Base-by-base conservation (phyloP, 306 rosid genomes). In the Gillenia trifoliata region DNA sequence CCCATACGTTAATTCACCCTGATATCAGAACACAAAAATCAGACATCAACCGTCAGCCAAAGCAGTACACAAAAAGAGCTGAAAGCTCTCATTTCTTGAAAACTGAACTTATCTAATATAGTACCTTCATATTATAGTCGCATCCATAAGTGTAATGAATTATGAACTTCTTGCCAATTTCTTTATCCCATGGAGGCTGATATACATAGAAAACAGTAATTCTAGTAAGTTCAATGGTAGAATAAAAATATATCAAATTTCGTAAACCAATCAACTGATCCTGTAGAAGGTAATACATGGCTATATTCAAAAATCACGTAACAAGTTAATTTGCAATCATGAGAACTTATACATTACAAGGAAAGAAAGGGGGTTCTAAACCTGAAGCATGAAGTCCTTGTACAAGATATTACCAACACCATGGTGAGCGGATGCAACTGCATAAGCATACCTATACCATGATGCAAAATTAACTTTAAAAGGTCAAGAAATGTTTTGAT, bases 361-460 rank as follows among this genome's bases (percentile, higher is more conserved):
- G 30, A 29, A 62, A 28, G 15, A 70, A 12, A 52, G 61, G 4
- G 25, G 19, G 13, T 69, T 71, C 40, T 70, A 63, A 83, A 95
- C 99, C 99, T 95, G 99, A 85, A 95, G 81, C 99, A 95, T 95
- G 91, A 95, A 95, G 79, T 90, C 93, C 87, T 92, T 95, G 88
- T 85, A 75, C 72, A 95, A 78, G 77, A 92, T 88, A 88, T 95
- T 95, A 47, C 85, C 78, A 83, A 92, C 96, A 49, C 83, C 93
- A 31, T 95, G 99, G 52, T 83, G 76, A 77, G 99, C 97, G 56
- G 99, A 95, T 26, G 99, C 71, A 71, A 90, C 96, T 36, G 98
- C 97, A 86, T 95, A 95, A 28, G 96, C 99, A 81, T 95, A 95
- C 97, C 98, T 94, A 80, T 22, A 77, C 38, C 67, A 62, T 26